Evolutionary conservation across 306 rosid species (phyloP), one percentile per base, ranked within the genome.

Genomic region (Cucurbita pepo): DNA sequence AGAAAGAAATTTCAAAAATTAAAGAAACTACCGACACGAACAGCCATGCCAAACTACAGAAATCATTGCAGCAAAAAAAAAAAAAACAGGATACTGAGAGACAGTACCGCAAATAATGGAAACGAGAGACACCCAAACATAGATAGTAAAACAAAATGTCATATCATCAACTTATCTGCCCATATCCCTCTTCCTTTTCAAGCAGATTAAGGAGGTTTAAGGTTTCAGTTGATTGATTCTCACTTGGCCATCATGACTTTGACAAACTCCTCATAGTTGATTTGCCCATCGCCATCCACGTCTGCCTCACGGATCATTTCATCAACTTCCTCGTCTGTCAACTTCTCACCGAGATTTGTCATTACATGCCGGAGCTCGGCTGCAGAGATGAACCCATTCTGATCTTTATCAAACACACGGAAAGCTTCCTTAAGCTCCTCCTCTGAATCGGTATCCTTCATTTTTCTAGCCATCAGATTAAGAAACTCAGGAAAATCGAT

Each of bases 201-300:
- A 55, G 76, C 62, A 72, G 44, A 47, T 56, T 72, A 55, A 72
- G 61, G 64, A 72, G 61, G 64, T 72, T 72, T 50, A 21, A 54
- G 65, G 10, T 72, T 18, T 56, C 50, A 58, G 56, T 44, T 56
- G 65, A 73, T 55, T 58, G 69, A 15, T 73, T 30, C 77, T 73
- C 77, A 73, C 77, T 58, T 73, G 67, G 77, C 77, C 77, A 73
- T 58, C 77, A 73, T 73, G 77, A 73, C 77, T 73, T 58, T 57
- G 43, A 73, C 77, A 56, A 73, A 73, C 45, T 73, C 77, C 14
- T 73, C 77, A 36, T 57, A 73, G 77, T 73, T 73, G 77, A 73
- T 73, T 52, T 73, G 77, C 30, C 77, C 69, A 25, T 73, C 77
- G 4, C 77, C 77, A 47, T 73, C 77, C 41, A 56, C 76, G 14